phyloP scores from a whole-genome alignment of 2,329 filamentous ascomycete genomes.

The Penicillium sp. region DNA sequence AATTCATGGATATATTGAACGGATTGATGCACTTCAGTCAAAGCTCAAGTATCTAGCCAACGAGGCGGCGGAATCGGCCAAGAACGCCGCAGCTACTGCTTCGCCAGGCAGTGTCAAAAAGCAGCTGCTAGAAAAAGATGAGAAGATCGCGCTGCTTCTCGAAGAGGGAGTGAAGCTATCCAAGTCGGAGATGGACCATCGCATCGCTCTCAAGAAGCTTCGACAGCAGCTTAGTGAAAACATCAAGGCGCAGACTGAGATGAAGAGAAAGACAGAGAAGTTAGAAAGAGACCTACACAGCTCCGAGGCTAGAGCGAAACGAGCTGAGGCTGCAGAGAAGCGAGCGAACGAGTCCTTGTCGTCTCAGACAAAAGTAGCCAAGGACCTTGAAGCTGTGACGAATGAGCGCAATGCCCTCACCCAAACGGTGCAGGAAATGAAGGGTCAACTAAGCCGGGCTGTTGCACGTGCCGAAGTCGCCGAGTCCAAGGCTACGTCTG shows the following conservation, averaged over 20 bases:
- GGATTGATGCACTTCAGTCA: conserved; percentile 83
- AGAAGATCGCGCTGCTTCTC: conserved; percentile 82
- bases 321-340: conserved; percentile 56
- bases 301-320: conserved; percentile 53
- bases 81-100: conserved; percentile 59
- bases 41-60: conserved; percentile 85
- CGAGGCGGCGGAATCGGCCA: conserved; percentile 70
- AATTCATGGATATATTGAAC: conserved; percentile 74
- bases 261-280: conserved; percentile 53
- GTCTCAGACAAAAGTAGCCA: conserved; percentile 48
- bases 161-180: conserved; percentile 88
- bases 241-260: conserved; percentile 47
- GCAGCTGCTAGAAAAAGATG: conserved; percentile 81
- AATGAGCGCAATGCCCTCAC: conserved; percentile 61
- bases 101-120: conserved; percentile 64
- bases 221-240: conserved; percentile 50
- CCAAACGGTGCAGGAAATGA: conserved; percentile 62
- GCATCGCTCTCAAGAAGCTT: conserved; percentile 77
- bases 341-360: conserved; percentile 53
- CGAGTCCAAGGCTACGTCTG: conserved; percentile 61
- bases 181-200: conserved; percentile 76
- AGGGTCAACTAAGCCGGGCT: conserved; percentile 63
- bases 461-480: conserved; percentile 61
- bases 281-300: conserved; percentile 52
- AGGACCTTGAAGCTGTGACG: conserved; percentile 57